phyloP scores from a whole-genome alignment of 805 yeast genomes.

The Ogataea minuta region DNA sequence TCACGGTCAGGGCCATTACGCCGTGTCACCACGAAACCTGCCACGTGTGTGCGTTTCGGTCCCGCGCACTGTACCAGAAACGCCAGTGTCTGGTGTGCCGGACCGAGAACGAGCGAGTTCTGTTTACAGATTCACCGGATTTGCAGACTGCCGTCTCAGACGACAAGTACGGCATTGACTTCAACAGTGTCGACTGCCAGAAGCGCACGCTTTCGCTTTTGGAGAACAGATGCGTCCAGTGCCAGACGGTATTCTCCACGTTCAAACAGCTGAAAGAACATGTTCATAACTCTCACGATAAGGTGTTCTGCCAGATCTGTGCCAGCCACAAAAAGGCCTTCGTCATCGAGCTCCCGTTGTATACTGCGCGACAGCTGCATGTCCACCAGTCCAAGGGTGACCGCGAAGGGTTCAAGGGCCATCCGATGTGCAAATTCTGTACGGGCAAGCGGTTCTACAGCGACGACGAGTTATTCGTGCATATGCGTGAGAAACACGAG shows the following conservation, averaged over 20 bases:
- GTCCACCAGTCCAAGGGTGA: slow-evolving; percentile 77
- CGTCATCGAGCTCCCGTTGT: slow-evolving; percentile 64
- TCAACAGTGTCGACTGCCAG: slow-evolving; percentile 52
- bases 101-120: slow-evolving; percentile 54
- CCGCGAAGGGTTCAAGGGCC: slow-evolving; percentile 76
- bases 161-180: slow-evolving; percentile 53
- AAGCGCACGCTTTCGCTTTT: slow-evolving; percentile 51
- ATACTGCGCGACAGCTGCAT: slow-evolving; percentile 58
- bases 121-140: slow-evolving; percentile 60
- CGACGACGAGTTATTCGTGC: slow-evolving; percentile 79
- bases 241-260: slow-evolving; percentile 34
- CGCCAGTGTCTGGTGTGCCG: slow-evolving; percentile 82
- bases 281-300: slow-evolving; percentile 59
- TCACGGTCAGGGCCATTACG: slow-evolving; percentile 63
- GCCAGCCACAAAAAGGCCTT: slow-evolving; percentile 74
- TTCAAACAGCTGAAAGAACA: slow-evolving; percentile 67
- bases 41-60: slow-evolving; percentile 77
- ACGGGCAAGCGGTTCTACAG: slow-evolving; percentile 74
- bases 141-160: slow-evolving; percentile 27
- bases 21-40: slow-evolving; percentile 87
- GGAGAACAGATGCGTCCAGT: slow-evolving; percentile 51
- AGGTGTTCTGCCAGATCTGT: slow-evolving; percentile 72
- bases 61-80: slow-evolving; percentile 75
- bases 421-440: slow-evolving; percentile 86
- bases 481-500: slow-evolving; percentile 81